Evolutionary conservation across 2,329 filamentous ascomycete species (phyloP).

Genomic region (Hypocrella siamensis): DNA sequence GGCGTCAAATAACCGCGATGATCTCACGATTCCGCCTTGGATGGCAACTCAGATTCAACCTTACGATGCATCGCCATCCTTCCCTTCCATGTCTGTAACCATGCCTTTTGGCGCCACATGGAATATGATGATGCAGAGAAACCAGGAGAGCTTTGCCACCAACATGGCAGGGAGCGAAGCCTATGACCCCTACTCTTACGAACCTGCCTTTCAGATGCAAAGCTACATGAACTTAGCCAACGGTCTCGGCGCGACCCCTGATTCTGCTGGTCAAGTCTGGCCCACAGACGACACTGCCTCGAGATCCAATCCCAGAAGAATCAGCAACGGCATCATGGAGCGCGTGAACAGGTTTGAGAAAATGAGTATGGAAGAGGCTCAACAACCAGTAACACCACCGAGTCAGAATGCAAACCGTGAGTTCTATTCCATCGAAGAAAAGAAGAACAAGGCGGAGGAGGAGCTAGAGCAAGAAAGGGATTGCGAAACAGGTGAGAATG

Average conservation of each 20-base stretch:
- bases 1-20: slow-evolving; percentile 27
- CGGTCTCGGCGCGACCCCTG: too few species aligned
- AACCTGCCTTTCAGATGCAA: slow-evolving; percentile 31
- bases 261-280: slow-evolving; percentile 30
- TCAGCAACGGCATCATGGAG: slow-evolving; percentile 47
- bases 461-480: background rate
- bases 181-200: slow-evolving; percentile 32
- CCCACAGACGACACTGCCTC: slow-evolving; percentile 27
- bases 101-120: slow-evolving; percentile 32
- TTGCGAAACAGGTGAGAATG: too few species aligned
- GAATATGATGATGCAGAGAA: slow-evolving; percentile 30
- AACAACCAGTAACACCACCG: slow-evolving; percentile 46
- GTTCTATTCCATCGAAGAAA: too few species aligned
- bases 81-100: slow-evolving; percentile 25
- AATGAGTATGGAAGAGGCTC: slow-evolving; percentile 25
- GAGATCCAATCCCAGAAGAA: slow-evolving; percentile 26
- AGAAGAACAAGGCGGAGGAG: too few species aligned
- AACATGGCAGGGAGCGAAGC: slow-evolving; percentile 28
- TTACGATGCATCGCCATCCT: slow-evolving; percentile 33
- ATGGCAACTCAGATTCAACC: slow-evolving; percentile 37
- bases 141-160: slow-evolving; percentile 24
- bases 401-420: slow-evolving; percentile 44
- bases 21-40: slow-evolving; percentile 41
- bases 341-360: slow-evolving; percentile 44
- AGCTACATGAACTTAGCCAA: slow-evolving; percentile 34